A percentile compares a stretch with the other conserved stretches of the same genome.
Conservation (phyloP, 1,139 yeast genomes). For the Pichia sp. region DNA sequence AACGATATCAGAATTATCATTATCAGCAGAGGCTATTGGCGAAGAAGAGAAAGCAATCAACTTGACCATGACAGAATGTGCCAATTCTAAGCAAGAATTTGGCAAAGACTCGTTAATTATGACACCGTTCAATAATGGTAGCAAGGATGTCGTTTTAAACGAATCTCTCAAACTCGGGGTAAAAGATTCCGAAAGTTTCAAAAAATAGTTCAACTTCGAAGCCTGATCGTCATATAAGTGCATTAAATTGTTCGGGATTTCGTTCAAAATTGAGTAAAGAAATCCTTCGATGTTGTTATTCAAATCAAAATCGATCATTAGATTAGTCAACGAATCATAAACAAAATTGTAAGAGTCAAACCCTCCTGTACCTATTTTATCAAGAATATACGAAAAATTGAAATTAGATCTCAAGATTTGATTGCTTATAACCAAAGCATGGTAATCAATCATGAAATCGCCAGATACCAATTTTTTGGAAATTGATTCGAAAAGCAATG, state of each 20-base stretch:
- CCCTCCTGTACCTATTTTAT: constrained; percentile 61
- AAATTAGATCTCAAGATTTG: constrained; percentile 35
- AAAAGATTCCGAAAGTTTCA: constrained; percentile 53
- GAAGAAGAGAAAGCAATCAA: background rate
- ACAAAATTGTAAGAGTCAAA: constrained; percentile 64
- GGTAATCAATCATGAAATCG: background rate
- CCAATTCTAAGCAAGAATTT: constrained; percentile 45
- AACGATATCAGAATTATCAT: constrained; percentile 6
- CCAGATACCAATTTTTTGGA: background rate
- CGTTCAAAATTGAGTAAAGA: constrained; percentile 34
- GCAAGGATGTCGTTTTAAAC: constrained; percentile 22
- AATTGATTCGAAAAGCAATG: constrained; percentile 20
- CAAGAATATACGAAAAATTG: constrained; percentile 45
- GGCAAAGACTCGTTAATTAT: constrained; percentile 5
- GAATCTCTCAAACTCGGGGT: constrained; percentile 18
- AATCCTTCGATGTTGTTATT: constrained; percentile 30
- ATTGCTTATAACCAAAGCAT: constrained; percentile 6
- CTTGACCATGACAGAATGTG: constrained; percentile 61
- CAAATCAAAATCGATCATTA: constrained; percentile 32
- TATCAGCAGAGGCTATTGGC: constrained; percentile 23
- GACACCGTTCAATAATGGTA: constrained; percentile 32
- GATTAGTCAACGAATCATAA: constrained; percentile 41
- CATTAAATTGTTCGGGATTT: constrained; percentile 24
- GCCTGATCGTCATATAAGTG: constrained; percentile 21
- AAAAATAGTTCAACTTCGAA: constrained; percentile 45